A percentile compares a stretch with the other conserved stretches of the same genome.
phyloP scores from a whole-genome alignment of 345 rosid genomes.

The Noccaea caerulescens region DNA sequence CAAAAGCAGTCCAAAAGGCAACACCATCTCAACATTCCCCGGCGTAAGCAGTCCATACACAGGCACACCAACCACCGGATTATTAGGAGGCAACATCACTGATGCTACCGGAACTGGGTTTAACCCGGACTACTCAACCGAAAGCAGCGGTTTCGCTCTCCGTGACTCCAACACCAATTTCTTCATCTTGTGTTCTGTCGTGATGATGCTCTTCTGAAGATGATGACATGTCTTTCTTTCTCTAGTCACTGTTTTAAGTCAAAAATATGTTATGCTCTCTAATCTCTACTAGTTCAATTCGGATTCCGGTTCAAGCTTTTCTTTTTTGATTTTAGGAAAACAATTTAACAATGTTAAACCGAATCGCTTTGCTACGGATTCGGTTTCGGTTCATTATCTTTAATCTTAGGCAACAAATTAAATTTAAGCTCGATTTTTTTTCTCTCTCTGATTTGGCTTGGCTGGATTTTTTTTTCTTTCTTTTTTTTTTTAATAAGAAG shows the following conservation, averaged over 20 bases:
- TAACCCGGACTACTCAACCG: conserved; percentile 45
- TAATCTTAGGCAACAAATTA: not conserved
- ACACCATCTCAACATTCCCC: conserved; percentile 38
- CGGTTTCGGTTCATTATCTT: conserved; percentile 6
- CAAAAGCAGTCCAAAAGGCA: conserved; percentile 43
- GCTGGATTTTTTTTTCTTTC: not conserved
- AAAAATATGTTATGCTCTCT: conserved; percentile 4
- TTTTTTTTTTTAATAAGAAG: not conserved
- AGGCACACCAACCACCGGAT: conserved; percentile 45
- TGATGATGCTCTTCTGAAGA: conserved; percentile 34
- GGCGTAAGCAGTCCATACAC: conserved; percentile 43
- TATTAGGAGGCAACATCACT: conserved; percentile 42
- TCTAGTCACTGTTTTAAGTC: conserved; percentile 5
- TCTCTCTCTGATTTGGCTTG: not conserved
- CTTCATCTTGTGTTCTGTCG: conserved; percentile 25
- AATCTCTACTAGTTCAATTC: not conserved
- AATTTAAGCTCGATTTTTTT: not conserved
- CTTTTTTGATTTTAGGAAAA: not conserved
- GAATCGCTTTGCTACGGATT: conserved; percentile 16
- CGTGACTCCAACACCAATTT: conserved; percentile 7
- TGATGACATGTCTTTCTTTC: not conserved
- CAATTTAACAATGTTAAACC: conserved; percentile 16
- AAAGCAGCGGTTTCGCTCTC: conserved; percentile 28
- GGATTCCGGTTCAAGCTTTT: not conserved
- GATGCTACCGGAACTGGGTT: conserved; percentile 43